Conservation (phyloP, 2,329 filamentous ascomycete species). For the Phoma sp. region DNA sequence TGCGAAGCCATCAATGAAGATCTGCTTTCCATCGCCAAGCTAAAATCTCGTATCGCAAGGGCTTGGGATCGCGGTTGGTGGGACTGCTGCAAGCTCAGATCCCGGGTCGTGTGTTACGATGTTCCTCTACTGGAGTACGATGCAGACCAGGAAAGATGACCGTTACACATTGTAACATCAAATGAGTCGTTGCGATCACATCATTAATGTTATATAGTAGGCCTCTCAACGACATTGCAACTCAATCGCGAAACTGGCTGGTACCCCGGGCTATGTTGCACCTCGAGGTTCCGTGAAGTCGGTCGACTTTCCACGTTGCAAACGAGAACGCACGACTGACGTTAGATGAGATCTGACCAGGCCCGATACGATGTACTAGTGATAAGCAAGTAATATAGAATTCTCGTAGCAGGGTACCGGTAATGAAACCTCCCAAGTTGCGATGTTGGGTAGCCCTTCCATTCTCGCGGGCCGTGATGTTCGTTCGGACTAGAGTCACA, state of each 20-base stretch:
- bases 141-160: no score
- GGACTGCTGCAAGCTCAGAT: neutral
- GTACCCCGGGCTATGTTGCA: no score
- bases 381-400: neutral
- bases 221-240: no score
- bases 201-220: no score
- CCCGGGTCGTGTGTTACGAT: neutral
- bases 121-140: no score
- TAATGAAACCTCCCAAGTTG: neutral
- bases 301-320: neutral
- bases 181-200: no score
- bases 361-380: neutral
- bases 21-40: constrained; percentile 9
- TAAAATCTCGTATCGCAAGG: constrained; percentile 6
- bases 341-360: neutral
- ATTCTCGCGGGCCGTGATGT: neutral
- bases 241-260: no score
- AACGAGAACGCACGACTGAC: neutral
- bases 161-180: no score
- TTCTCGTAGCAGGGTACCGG: neutral
- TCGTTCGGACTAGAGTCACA: neutral
- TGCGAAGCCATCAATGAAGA: constrained; percentile 1
- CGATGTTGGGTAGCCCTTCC: neutral
- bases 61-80: constrained; percentile 4
- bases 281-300: neutral